Base-by-base conservation (phyloP, 2,329 filamentous ascomycete genomes). In the Alternaria solani region DNA sequence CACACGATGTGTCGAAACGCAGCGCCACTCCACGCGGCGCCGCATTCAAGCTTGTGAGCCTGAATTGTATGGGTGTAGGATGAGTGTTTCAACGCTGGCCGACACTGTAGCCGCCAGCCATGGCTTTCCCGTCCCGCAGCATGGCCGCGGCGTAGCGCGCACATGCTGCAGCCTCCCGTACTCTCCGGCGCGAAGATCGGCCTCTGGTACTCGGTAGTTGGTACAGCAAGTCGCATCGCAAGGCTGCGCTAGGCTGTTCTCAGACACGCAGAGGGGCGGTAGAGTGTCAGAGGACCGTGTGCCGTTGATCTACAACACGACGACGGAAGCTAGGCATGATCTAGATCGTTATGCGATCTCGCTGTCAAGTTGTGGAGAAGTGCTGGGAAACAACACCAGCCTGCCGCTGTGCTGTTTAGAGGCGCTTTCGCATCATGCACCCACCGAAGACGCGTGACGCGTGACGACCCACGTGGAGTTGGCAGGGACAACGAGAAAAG, bases 71-170 rank as follows among this genome's bases (percentile, higher is more conserved):
- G 68, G 61, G 64, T 73, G 67, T 72, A 67, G 64, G 69, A 74
- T 75, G 64, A 71, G 64, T 59, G 75, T 77, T 76, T 77, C 74
- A 76, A 70, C 65, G 59, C 61, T 55, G 73, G 64, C 74, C 74
- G 69, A 67, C 66, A 61, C 63, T 73, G 73, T 78, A 78, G 74
- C 72, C 76, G 75, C 76, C 73, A 63, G 67, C 61, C 61, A 62
- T 62, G 53, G 48, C 56, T 55, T 48, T 66, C 54, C 68, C 66
- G 66, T 61, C 68, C 65, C 64, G 71, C 63, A 61, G 65, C 61
- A 60, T 59, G 61, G 57, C 55, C 64, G 66, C 60, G 68, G 69
- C 71, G 69, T 71, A 68, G 65, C 64, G 65, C 70, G 63, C 65
- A 62, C 49, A 53, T 54, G 48, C 68, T 47, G 68, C 69, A 71